Evolutionary conservation across 225 moss, liverwort and hornwort species (phyloP), one percentile per base, ranked within the genome.

Genomic region (Pseudoscleropodium purum): DNA sequence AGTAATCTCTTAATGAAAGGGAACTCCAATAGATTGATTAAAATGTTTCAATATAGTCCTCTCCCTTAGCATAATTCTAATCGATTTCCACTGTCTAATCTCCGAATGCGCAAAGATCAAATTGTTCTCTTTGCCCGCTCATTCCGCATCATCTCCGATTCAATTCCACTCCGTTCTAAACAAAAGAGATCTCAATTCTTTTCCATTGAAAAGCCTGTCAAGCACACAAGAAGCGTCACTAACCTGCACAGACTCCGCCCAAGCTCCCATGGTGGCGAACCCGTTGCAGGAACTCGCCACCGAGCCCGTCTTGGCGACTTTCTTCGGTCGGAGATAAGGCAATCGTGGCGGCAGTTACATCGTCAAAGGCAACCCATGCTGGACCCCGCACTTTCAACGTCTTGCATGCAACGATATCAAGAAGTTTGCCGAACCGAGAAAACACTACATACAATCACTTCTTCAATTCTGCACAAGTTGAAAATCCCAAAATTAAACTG

Each of bases 341-440:
- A 85, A 37, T 76, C 20, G 66, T 76, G 47, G 76, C 97, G 74
- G 95, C 95, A 84, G 96, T 93, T 60, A 97, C 95, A 91, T 99
- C 98, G 85, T 97, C 96, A 87, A 96, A 99, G 70, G 97, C 97
- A 83, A 99, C 96, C 96, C 97, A 97, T 51, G 97, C 93, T 91
- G 94, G 97, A 37, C 97, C 96, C 91, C 96, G 93, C 81, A 95
- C 89, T 88, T 99, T 97, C 88, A 97, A 92, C 13, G 96, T 96
- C 93, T 94, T 95, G 91, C 96, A 95, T 67, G 98, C 96, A 79
- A 97, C 88, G 81, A 99, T 93, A 68, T 96, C 95, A 81, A 96
- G 85, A 66, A 99, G 93, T 91, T 96, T 97, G 78, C 97, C 96
- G 72, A 97, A 99, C 84, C 96, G 94, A 54, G 97, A 96, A 65